These are phyloP conservation scores for Ogataea populi-albae DNA, from an alignment of 805 yeast species.

Conservation along the genomic window DNA sequence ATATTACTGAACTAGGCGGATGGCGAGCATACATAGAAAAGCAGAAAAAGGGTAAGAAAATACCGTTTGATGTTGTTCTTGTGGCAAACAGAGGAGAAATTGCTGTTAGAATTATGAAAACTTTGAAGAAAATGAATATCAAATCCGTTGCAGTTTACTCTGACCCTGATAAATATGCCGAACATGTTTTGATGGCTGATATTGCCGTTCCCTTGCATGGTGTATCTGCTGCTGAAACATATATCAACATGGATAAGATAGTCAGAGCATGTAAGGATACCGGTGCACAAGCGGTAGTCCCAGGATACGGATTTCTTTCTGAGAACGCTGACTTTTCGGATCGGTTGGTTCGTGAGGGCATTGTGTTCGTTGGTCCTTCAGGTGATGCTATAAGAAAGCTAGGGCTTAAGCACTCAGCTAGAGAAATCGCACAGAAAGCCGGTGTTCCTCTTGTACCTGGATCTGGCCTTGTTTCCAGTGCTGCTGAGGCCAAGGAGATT, in stretches of 20 bases:
- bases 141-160: conserved; percentile 85
- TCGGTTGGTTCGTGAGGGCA: conserved; percentile 75
- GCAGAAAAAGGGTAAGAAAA: conserved; percentile 32
- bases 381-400: conserved; percentile 89
- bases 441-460: conserved; percentile 98
- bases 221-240: conserved; percentile 84
- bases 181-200: conserved; percentile 84
- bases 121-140: conserved; percentile 77
- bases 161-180: conserved; percentile 84
- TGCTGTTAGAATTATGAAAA: conserved; percentile 89
- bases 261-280: conserved; percentile 79
- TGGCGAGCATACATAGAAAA: conserved; percentile 65
- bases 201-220: conserved; percentile 78
- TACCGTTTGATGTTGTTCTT: conserved; percentile 79
- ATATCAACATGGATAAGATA: conserved; percentile 80
- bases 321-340: conserved; percentile 97
- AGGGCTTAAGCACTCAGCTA: conserved; percentile 95
- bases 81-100: conserved; percentile 98
- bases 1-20: conserved; percentile 85
- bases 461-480: conserved; percentile 70
- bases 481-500: conserved; percentile 70
- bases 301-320: conserved; percentile 95
- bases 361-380: conserved; percentile 93
- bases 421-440: conserved; percentile 89
- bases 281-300: conserved; percentile 92